A percentile compares a stretch with the other conserved stretches of the same genome.
Evolutionary conservation across 164 flowering plant genomes (phyloP).

Genomic region (Amborella trichopoda): DNA sequence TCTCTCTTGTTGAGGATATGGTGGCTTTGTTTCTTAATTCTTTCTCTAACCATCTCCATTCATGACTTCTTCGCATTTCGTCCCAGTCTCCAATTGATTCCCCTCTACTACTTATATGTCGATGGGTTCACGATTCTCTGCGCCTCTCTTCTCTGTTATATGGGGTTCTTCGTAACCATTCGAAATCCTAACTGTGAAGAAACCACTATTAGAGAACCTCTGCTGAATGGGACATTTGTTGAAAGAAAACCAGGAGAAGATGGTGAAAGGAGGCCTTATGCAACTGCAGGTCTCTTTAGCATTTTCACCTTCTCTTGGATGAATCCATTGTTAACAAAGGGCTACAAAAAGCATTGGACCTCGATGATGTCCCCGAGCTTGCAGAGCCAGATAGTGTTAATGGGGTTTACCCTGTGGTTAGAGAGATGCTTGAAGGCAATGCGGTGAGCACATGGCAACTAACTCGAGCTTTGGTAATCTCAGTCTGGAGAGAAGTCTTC

Average conservation of each 20-base stretch:
- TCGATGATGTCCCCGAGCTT: conserved; percentile 39
- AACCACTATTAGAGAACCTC: conserved; percentile 14
- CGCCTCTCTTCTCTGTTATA: conserved; percentile 10
- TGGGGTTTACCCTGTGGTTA: conserved; percentile 17
- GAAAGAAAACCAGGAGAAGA: conserved; percentile 1
- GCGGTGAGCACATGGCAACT: conserved; percentile 31
- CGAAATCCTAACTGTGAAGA: conserved; percentile 8
- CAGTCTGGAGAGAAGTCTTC: conserved; percentile 29
- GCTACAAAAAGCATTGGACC: conserved; percentile 26
- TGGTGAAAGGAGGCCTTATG: conserved; percentile 15
- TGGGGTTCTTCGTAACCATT: conserved; percentile 6
- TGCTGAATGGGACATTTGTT: conserved; percentile 14
- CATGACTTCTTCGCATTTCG: conserved; percentile 9
- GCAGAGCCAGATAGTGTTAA: conserved; percentile 15
- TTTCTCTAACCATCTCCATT: conserved; percentile 13
- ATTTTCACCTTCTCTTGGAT: conserved; percentile 36
- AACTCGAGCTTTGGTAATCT: conserved; percentile 29
- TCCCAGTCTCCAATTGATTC: conserved; percentile 1
- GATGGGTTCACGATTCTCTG: conserved; percentile 9
- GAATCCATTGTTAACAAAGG: conserved; percentile 21
- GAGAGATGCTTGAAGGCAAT: conserved; percentile 11
- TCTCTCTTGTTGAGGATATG: conserved; percentile 16
- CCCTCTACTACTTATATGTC: conserved; percentile 12
- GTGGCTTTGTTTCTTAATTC: conserved; percentile 18
- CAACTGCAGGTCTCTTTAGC: conserved; percentile 23